phyloP scores from a whole-genome alignment of 176 grass and related monocot species.

The Oryza punctata region DNA sequence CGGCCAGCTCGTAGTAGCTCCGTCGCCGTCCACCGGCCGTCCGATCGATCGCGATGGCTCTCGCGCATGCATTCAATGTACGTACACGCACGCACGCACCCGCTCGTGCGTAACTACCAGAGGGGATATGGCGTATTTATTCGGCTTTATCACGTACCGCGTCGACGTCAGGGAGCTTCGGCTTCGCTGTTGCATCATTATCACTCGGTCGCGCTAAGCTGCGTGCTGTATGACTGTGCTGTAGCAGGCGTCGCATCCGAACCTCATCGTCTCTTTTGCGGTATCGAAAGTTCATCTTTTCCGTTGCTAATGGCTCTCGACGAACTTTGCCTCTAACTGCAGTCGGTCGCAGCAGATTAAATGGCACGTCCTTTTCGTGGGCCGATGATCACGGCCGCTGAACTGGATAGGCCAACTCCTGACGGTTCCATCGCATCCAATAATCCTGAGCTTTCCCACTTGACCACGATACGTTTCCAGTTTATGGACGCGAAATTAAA shows the following conservation, averaged over 20 bases:
- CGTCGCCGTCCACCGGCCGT: background rate
- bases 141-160: constrained; percentile 5
- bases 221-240: background rate
- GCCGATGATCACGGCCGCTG: background rate
- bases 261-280: background rate
- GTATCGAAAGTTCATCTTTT: background rate
- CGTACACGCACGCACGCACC: background rate
- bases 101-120: constrained; percentile 7
- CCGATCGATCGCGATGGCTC: background rate
- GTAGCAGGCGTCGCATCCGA: background rate
- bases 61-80: background rate
- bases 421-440: background rate
- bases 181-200: background rate
- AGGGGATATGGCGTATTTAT: constrained; percentile 15
- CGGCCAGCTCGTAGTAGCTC: background rate
- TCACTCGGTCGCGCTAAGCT: background rate
- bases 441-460: background rate
- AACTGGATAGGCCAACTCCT: background rate
- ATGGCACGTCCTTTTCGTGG: constrained; percentile 23
- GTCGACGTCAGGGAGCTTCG: constrained; percentile 16
- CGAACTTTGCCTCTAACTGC: background rate
- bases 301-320: background rate
- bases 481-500: background rate
- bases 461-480: background rate
- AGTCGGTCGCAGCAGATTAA: constrained; percentile 4